Evolutionary conservation across 2,329 filamentous ascomycete genomes (phyloP).

Genomic region (Stachybotrys elegans): DNA sequence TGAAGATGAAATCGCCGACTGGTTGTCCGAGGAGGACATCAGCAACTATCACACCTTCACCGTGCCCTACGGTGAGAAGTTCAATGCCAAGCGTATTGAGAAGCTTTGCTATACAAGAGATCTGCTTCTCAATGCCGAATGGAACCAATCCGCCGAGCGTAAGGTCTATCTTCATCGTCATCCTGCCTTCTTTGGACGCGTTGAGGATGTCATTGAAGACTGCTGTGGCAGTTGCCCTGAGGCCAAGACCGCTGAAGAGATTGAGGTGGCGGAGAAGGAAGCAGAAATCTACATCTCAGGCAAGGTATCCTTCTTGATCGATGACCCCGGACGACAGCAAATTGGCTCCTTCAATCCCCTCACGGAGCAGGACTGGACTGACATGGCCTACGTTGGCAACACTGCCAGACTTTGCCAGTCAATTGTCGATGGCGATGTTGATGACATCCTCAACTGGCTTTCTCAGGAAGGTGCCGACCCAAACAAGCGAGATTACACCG

Average conservation of each 20-base stretch:
- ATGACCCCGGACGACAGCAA: slow-evolving; percentile 74
- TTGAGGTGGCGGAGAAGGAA: slow-evolving; percentile 66
- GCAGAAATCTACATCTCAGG: slow-evolving; percentile 73
- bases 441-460: slow-evolving; percentile 66
- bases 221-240: slow-evolving; percentile 77
- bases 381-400: slow-evolving; percentile 84
- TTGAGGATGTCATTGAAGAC: slow-evolving; percentile 69
- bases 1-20: slow-evolving; percentile 80
- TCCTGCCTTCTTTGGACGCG: slow-evolving; percentile 77
- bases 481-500: slow-evolving; percentile 72
- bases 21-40: slow-evolving; percentile 71
- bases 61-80: slow-evolving; percentile 60
- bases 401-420: slow-evolving; percentile 73
- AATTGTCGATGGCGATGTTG: slow-evolving; percentile 69
- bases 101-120: slow-evolving; percentile 79
- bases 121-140: slow-evolving; percentile 77
- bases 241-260: slow-evolving; percentile 65
- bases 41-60: slow-evolving; percentile 77
- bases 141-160: slow-evolving; percentile 75
- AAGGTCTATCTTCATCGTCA: slow-evolving; percentile 75
- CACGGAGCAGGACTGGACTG: slow-evolving; percentile 80
- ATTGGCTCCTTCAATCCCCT: slow-evolving; percentile 72
- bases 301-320: slow-evolving; percentile 66
- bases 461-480: slow-evolving; percentile 63
- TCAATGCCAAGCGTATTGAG: slow-evolving; percentile 68